Conservation (phyloP, 768 basidiomycete genomes). For the Brasilioporus rufonigricans region DNA sequence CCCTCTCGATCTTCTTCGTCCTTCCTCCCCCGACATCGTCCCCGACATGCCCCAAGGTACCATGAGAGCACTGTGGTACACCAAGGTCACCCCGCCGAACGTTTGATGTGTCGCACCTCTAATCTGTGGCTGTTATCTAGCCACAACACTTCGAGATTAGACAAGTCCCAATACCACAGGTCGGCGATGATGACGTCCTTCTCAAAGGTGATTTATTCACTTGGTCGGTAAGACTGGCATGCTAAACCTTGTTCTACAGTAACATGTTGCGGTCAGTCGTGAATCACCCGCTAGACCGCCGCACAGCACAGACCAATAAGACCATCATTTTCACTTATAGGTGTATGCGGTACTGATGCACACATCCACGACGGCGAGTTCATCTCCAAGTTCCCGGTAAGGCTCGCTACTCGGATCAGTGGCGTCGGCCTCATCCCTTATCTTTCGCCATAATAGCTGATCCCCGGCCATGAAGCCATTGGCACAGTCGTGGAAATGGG, state of each 20-base stretch:
- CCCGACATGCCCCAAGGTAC: constrained; percentile 52
- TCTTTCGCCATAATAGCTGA: constrained; percentile 42
- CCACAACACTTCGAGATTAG: constrained; percentile 65
- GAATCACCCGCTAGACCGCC: not conserved
- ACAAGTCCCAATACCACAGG: constrained; percentile 63
- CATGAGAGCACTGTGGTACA: constrained; percentile 78
- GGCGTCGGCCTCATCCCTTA: constrained; percentile 19
- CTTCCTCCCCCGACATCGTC: not conserved
- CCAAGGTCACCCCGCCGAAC: constrained; percentile 40
- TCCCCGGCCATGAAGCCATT: constrained; percentile 75
- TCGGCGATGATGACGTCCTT: constrained; percentile 68
- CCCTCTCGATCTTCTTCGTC: constrained; percentile 2
- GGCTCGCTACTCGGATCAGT: constrained; percentile 13
- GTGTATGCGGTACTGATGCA: constrained; percentile 62
- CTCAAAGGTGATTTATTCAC: constrained; percentile 54
- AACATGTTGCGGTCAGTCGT: constrained; percentile 40
- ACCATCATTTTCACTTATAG: constrained; percentile 22
- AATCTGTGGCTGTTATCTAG: constrained; percentile 35
- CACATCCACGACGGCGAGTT: constrained; percentile 67
- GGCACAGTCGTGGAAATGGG: constrained; percentile 73
- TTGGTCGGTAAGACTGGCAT: not conserved
- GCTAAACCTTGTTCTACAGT: constrained; percentile 30
- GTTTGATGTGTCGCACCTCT: constrained; percentile 1
- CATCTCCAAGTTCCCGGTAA: constrained; percentile 57
- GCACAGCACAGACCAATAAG: not conserved